Evolutionary conservation across 345 rosid species (phyloP), one percentile per base, ranked within the genome.

Genomic region (Cardamine chenopodiifolia): DNA sequence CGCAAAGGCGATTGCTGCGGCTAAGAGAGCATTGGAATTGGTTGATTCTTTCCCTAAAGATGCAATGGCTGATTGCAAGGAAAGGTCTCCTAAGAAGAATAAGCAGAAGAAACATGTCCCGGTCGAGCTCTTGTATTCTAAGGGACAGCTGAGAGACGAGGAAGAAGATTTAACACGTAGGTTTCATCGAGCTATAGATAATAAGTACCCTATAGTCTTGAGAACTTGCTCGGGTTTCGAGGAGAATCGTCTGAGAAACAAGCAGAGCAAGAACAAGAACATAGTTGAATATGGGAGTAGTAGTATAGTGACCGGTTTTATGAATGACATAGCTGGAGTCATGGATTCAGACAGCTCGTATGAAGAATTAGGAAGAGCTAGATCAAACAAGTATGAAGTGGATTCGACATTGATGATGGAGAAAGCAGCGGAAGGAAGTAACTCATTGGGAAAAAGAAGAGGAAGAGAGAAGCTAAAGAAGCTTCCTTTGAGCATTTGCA

Each of bases 51-150:
- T 91, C 68, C 81, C 69, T 76, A 19, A 88, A 52, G 74, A 75
- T 22, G 62, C 56, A n/a, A 40, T 53, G 15, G 9, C 60, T 53
- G 75, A 34, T 49, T 25, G 40, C 75, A 73, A 66, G 32, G 78
- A 74, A 29, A 66, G 32, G 25, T 32, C 70, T 7, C 63, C 56
- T 29, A 75, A 73, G 70, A 94, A 79, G 86, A 91, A 86, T 63
- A 94, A 91, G 88, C 81, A 82, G 79, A 92, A 89, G 88, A 91
- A 94, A 88, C 99, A 91, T 77, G 97, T 91, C 25, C 96, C 88
- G 4, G 91, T 94, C 53, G 89, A 91, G 73, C 82, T 89, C 58
- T 75, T 94, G 85, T 91, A 94, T 86, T 82, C 86, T 57, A 91
- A 88, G 66, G 88, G 83, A 6, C 68, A 32, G 22, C 0, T 56